These are phyloP conservation scores for Herpotrichia juniperi DNA, from an alignment of 2,329 filamentous ascomycete species.

Conservation along the genomic window DNA sequence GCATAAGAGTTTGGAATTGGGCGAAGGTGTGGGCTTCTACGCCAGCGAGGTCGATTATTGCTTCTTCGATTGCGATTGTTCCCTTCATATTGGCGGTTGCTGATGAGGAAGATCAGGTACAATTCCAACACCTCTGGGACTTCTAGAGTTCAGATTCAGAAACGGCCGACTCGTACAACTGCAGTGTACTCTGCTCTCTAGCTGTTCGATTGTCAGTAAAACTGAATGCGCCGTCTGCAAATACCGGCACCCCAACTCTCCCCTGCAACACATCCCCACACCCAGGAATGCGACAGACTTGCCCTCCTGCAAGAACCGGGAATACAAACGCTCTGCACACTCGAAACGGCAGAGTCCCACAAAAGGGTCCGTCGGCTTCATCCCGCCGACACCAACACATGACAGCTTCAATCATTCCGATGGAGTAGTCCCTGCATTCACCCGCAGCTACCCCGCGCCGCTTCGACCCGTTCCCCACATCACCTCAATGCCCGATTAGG, in stretches of 20 bases:
- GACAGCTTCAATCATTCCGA: slow-evolving; percentile 15
- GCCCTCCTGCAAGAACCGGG: slow-evolving; percentile 9
- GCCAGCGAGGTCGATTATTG: slow-evolving; percentile 34
- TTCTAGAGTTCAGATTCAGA: background rate
- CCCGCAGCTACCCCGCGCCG: slow-evolving; percentile 19
- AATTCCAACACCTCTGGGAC: background rate
- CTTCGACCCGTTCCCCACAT: slow-evolving; percentile 21
- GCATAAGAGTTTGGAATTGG: slow-evolving; percentile 32
- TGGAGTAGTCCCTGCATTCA: slow-evolving; percentile 12
- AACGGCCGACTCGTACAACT: background rate
- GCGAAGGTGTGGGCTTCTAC: slow-evolving; percentile 32
- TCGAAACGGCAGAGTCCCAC: background rate
- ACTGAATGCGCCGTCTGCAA: background rate
- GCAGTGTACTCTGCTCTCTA: background rate
- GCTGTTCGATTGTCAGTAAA: background rate
- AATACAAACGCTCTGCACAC: background rate
- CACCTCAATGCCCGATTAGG: slow-evolving; percentile 6
- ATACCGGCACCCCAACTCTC: background rate
- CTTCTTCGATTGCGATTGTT: slow-evolving; percentile 36
- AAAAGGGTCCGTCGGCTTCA: slow-evolving; percentile 11
- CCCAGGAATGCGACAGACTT: background rate
- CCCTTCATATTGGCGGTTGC: slow-evolving; percentile 23
- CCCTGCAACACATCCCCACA: slow-evolving; percentile 3
- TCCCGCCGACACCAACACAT: slow-evolving; percentile 15
- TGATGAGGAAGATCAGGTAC: background rate